Evolutionary conservation across 441 rosid species (phyloP).

Genomic region (Erodium texanum): DNA sequence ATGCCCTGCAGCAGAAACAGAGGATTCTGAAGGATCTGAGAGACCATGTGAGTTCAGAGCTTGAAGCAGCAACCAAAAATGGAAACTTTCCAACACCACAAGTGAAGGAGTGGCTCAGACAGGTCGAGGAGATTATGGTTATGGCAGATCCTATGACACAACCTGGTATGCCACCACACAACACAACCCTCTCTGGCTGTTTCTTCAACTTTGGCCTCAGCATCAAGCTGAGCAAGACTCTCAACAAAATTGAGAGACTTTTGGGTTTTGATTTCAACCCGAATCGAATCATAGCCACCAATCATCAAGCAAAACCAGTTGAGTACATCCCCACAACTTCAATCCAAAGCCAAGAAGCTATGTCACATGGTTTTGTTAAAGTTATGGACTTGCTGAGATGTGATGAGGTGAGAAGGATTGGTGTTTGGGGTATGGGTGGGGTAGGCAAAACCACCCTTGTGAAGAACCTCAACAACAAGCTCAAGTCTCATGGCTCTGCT

Average conservation of each 20-base stretch:
- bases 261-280: slow-evolving; percentile 16
- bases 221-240: slow-evolving; percentile 12
- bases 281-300: slow-evolving; percentile 8
- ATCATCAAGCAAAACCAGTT: slow-evolving; percentile 8
- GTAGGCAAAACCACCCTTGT: slow-evolving; percentile 19
- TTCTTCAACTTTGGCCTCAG: slow-evolving; percentile 8
- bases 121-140: not conserved
- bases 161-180: slow-evolving; percentile 11
- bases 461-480: slow-evolving; percentile 17
- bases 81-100: slow-evolving; percentile 10
- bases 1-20: slow-evolving; percentile 16
- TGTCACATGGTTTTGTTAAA: slow-evolving; percentile 8
- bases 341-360: slow-evolving; percentile 10
- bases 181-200: not conserved
- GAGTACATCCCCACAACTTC: slow-evolving; percentile 29
- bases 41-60: slow-evolving; percentile 14
- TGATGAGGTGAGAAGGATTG: slow-evolving; percentile 13
- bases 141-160: not conserved
- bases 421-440: slow-evolving; percentile 10
- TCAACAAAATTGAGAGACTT: slow-evolving; percentile 17
- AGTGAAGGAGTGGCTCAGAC: slow-evolving; percentile 9
- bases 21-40: slow-evolving; percentile 16
- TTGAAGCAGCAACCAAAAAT: slow-evolving; percentile 18
- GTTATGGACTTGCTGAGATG: not conserved
- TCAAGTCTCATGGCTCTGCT: not conserved